Conservation (phyloP, 176 grass and related monocot genomes). For the Zea mays region DNA sequence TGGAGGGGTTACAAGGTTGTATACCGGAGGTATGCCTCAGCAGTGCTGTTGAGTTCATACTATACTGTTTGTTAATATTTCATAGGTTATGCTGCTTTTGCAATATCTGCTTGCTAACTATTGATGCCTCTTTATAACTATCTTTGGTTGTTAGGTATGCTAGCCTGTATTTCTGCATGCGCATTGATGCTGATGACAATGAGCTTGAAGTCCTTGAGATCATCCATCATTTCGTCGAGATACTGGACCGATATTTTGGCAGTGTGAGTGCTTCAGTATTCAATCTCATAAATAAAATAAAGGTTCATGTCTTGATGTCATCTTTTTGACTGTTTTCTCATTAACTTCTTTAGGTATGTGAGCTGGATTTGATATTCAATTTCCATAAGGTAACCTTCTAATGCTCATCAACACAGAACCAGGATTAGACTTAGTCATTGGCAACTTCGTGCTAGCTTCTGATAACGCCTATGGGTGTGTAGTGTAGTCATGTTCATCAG, state of each 20-base stretch:
- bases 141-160: slow-evolving; percentile 66
- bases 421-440: neutral
- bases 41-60: neutral
- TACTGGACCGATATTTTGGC: slow-evolving; percentile 97
- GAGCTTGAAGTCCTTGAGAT: slow-evolving; percentile 97
- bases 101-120: slow-evolving; percentile 4
- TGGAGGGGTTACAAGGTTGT: slow-evolving; percentile 96
- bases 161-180: slow-evolving; percentile 99
- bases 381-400: slow-evolving; percentile 85
- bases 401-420: neutral
- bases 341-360: slow-evolving; percentile 70
- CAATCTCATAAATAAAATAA: neutral
- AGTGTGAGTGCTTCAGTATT: slow-evolving; percentile 56
- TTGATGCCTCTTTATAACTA: slow-evolving; percentile 33
- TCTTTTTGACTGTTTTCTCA: slow-evolving; percentile 24
- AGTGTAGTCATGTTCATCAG: slow-evolving; percentile 22
- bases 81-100: neutral
- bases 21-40: slow-evolving; percentile 76
- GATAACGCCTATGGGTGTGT: neutral
- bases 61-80: neutral
- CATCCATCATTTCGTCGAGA: slow-evolving; percentile 97
- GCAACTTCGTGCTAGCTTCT: neutral
- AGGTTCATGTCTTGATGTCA: neutral
- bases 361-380: slow-evolving; percentile 99
- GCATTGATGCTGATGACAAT: slow-evolving; percentile 91